phyloP scores from a whole-genome alignment of 2,329 filamentous ascomycete species.

The Fusarium agapanthi region DNA sequence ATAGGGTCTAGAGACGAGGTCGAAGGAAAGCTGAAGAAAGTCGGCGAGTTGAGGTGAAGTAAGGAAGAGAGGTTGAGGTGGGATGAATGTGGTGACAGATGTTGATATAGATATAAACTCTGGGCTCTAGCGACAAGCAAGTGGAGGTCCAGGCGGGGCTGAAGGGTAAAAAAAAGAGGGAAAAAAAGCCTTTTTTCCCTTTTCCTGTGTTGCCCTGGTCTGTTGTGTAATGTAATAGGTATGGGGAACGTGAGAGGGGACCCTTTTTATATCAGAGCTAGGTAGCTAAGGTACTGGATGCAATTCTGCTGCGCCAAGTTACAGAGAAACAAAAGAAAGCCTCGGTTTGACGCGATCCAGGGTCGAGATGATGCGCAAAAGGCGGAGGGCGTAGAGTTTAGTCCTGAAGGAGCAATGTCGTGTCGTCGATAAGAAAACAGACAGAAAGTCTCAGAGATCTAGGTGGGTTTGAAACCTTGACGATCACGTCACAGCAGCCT shows the following conservation, averaged over 20 bases:
- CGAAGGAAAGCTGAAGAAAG: neutral
- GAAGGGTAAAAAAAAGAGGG: constrained; percentile 11
- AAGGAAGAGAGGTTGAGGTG: neutral
- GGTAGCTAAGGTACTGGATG: neutral
- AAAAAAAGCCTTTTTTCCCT: constrained; percentile 22
- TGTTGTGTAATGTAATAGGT: constrained; percentile 11
- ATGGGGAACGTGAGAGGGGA: constrained; percentile 12
- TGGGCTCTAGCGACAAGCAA: constrained; percentile 12
- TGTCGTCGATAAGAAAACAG: constrained; percentile 5
- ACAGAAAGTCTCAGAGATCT: neutral
- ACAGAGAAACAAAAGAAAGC: constrained; percentile 14
- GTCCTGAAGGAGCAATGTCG: constrained; percentile 7
- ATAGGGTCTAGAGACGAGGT: neutral
- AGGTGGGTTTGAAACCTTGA: constrained; percentile 25
- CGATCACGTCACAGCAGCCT: constrained; percentile 36
- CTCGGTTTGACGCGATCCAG: constrained; percentile 38
- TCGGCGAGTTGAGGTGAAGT: neutral
- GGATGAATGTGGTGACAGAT: constrained; percentile 14
- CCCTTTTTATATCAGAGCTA: constrained; percentile 38
- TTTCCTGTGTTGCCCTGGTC: constrained; percentile 3
- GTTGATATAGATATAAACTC: constrained; percentile 31
- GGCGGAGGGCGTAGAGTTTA: constrained; percentile 19
- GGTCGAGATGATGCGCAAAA: constrained; percentile 32
- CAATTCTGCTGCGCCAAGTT: constrained; percentile 27
- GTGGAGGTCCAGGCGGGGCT: constrained; percentile 30